A percentile compares a stretch with the other conserved stretches of the same genome.
phyloP scores from a whole-genome alignment of 495 filamentous ascomycete genomes.

The Oidiodendron maius region DNA sequence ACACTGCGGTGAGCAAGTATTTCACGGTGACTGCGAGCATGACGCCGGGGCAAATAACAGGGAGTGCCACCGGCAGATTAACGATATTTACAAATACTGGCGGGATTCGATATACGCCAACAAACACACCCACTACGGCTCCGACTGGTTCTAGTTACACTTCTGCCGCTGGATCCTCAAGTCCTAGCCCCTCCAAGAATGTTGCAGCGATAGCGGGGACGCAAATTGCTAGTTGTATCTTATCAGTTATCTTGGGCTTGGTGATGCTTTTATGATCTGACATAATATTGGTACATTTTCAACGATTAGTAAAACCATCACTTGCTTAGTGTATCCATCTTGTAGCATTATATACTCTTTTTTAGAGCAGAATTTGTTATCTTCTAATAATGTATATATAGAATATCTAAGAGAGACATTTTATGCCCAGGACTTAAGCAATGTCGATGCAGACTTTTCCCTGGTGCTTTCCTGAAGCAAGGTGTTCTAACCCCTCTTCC shows the following conservation, averaged over 20 bases:
- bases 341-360: no score
- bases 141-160: no score
- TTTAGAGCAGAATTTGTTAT: no score
- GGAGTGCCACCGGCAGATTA: constrained; percentile 8
- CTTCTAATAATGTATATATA: no score
- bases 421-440: no score
- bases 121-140: neutral
- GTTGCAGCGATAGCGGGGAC: neutral
- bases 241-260: neutral
- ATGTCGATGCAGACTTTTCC: no score
- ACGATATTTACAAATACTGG: constrained; percentile 2
- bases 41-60: constrained; percentile 7
- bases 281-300: no score
- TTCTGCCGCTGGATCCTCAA: neutral
- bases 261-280: neutral
- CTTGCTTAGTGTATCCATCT: no score
- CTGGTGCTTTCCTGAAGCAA: no score
- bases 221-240: neutral
- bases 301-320: no score
- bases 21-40: neutral
- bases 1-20: constrained; percentile 10
- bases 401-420: no score
- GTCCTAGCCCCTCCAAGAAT: neutral
- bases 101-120: constrained; percentile 1
- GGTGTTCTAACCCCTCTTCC: no score